These are phyloP conservation scores for Lantana camara DNA, from an alignment of 257 asterid genomes.

Conservation along the genomic window DNA sequence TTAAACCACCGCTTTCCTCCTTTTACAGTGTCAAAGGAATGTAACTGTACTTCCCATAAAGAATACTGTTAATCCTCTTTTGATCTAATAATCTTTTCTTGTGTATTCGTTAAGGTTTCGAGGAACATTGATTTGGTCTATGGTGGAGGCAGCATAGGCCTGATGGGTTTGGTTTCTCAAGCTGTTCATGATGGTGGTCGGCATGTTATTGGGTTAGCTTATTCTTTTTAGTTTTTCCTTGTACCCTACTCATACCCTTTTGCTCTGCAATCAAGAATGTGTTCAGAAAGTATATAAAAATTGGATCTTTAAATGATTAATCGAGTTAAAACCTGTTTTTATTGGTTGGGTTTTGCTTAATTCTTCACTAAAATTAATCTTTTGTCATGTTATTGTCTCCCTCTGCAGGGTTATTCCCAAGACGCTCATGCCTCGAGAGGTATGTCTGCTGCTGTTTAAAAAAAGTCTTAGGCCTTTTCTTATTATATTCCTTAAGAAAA, in stretches of 20 bases:
- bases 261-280: neutral
- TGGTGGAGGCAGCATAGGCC: constrained; percentile 70
- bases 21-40: constrained; percentile 13
- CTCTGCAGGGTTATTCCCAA: constrained; percentile 98
- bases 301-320: constrained; percentile 30
- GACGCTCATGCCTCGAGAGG: constrained; percentile 99
- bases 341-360: constrained; percentile 9
- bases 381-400: constrained; percentile 83
- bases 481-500: constrained; percentile 17
- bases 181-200: constrained; percentile 77
- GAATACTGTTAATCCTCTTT: neutral
- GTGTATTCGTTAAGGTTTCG: constrained; percentile 42
- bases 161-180: constrained; percentile 68
- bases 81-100: neutral
- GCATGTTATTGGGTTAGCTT: constrained; percentile 61
- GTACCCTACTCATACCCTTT: neutral
- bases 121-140: constrained; percentile 67
- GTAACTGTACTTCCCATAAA: constrained; percentile 8
- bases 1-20: neutral
- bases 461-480: constrained; percentile 46
- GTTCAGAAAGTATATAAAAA: neutral
- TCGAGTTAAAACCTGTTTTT: constrained; percentile 18
- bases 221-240: neutral
- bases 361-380: constrained; percentile 28
- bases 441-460: constrained; percentile 49